Percentiles rank a stretch among this genome's conserved stretches.
Evolutionary conservation across 371 early-diverging fungal genomes (phyloP).

Genomic region (Lichtheimia ramosa): DNA sequence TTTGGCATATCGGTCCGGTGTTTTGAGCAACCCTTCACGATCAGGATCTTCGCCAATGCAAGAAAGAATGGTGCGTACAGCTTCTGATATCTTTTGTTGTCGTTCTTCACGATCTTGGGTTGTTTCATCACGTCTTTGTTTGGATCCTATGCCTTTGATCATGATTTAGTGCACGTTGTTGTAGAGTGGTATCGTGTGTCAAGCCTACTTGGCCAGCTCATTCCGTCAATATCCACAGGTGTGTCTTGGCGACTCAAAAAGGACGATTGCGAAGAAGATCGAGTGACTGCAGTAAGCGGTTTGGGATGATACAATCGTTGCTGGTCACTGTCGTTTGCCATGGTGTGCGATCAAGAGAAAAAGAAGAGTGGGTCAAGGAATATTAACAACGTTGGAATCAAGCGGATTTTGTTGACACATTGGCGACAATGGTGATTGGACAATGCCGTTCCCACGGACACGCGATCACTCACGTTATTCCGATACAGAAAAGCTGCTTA

Average conservation of each 20-base stretch:
- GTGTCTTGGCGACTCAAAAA: conserved; percentile 24
- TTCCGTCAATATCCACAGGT: conserved; percentile 44
- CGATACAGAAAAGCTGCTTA: too few relatives aligned
- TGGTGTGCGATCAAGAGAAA: too few relatives aligned
- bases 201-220: conserved; percentile 53
- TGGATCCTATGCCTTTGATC: conserved; percentile 63
- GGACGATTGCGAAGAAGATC: conserved; percentile 16
- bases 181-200: too few relatives aligned
- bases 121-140: conserved; percentile 76
- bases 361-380: too few relatives aligned
- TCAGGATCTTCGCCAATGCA: conserved; percentile 95
- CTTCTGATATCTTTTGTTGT: conserved; percentile 75
- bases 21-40: conserved; percentile 93
- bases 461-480: too few relatives aligned
- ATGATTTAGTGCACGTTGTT: too few relatives aligned
- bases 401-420: too few relatives aligned
- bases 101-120: conserved; percentile 68
- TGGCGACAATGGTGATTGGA: too few relatives aligned
- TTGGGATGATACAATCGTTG: conserved; percentile 1
- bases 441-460: too few relatives aligned
- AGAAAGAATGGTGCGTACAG: conserved; percentile 87
- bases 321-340: background rate
- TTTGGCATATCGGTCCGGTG: conserved; percentile 96
- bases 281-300: background rate
- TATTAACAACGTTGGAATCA: too few relatives aligned